phyloP scores from a whole-genome alignment of 495 filamentous ascomycete genomes.

The Hyaloscypha finlandica region DNA sequence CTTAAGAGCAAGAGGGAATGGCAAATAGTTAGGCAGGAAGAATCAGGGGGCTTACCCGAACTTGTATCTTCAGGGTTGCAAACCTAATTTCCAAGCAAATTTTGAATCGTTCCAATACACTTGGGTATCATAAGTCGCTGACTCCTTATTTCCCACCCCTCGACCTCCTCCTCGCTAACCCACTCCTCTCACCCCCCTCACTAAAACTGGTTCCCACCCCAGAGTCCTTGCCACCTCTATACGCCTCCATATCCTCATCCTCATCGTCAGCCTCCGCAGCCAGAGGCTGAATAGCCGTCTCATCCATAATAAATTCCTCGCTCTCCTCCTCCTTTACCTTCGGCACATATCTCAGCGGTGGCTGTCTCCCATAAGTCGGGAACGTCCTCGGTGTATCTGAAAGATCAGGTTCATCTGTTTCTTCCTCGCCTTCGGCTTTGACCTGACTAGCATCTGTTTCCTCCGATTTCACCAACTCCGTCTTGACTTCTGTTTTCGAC shows the following conservation, averaged over 20 bases:
- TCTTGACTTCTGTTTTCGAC: neutral
- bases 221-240: slow-evolving; percentile 38
- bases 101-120: neutral
- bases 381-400: slow-evolving; percentile 54
- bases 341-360: slow-evolving; percentile 45
- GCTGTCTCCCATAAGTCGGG: slow-evolving; percentile 54
- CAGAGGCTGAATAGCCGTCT: slow-evolving; percentile 30
- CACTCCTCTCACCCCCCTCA: slow-evolving; percentile 34
- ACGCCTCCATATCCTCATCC: slow-evolving; percentile 35
- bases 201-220: slow-evolving; percentile 51
- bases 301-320: slow-evolving; percentile 34
- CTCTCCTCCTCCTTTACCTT: slow-evolving; percentile 36
- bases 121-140: neutral
- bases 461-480: slow-evolving; percentile 22
- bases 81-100: no score
- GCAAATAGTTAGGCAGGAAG: no score
- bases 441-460: slow-evolving; percentile 13
- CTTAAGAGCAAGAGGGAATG: no score
- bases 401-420: slow-evolving; percentile 35
- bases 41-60: no score
- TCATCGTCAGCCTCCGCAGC: slow-evolving; percentile 42
- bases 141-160: slow-evolving; percentile 19
- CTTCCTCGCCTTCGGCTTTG: slow-evolving; percentile 34
- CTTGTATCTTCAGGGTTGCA: no score
- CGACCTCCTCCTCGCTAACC: slow-evolving; percentile 27